These are phyloP conservation scores for Scytalidium sp. DNA, from an alignment of 2,329 filamentous ascomycete genomes.

Conservation along the genomic window DNA sequence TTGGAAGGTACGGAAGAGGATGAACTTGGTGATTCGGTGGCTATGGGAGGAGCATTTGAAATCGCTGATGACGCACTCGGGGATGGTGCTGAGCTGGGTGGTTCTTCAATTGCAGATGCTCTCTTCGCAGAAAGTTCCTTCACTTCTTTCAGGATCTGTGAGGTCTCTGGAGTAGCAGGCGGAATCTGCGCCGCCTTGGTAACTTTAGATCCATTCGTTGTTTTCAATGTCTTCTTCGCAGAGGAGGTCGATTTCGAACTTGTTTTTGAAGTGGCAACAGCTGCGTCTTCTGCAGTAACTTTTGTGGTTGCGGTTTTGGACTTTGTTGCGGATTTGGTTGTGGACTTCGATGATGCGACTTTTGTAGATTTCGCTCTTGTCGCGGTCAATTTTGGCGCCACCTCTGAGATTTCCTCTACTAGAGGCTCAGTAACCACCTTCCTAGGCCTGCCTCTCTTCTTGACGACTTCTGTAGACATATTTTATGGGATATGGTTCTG, in stretches of 20 bases:
- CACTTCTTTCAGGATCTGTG: constrained; percentile 17
- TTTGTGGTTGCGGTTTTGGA: neutral
- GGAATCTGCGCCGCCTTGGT: neutral
- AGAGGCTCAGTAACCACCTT: constrained; percentile 23
- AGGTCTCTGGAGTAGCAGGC: constrained; percentile 9
- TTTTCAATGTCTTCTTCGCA: constrained; percentile 5
- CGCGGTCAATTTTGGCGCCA: constrained; percentile 13
- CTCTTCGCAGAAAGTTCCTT: constrained; percentile 12
- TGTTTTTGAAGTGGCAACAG: constrained; percentile 5
- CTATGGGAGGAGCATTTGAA: neutral
- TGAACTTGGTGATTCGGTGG: neutral
- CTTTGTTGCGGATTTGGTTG: constrained; percentile 3
- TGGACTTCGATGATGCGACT: constrained; percentile 6
- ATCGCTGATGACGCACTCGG: neutral
- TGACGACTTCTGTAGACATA: constrained; percentile 23
- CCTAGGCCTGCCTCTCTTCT: constrained; percentile 26
- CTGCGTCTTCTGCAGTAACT: constrained; percentile 2
- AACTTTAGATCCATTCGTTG: neutral
- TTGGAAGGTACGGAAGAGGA: neutral
- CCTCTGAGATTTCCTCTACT: constrained; percentile 12
- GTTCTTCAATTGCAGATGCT: neutral
- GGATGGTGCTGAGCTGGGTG: neutral
- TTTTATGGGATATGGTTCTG: neutral
- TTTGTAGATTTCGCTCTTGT: constrained; percentile 22
- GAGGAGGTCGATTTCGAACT: neutral